Conservation (phyloP, 148 eudicot genomes). For the Heliamphora exappendiculata region DNA sequence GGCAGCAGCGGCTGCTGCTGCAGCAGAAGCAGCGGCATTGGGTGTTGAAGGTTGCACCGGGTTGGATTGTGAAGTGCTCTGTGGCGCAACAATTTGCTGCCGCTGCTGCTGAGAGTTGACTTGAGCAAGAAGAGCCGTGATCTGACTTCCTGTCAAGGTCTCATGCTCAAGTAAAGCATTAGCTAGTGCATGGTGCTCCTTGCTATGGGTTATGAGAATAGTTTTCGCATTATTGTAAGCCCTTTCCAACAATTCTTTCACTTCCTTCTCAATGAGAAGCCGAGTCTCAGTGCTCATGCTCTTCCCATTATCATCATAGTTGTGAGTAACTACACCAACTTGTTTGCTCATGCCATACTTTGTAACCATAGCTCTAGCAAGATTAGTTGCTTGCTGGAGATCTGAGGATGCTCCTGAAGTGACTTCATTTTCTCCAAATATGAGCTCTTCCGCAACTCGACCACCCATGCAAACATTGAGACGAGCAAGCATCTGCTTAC, state of each 20-base stretch:
- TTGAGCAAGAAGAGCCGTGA: slow-evolving; percentile 56
- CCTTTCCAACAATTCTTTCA: slow-evolving; percentile 49
- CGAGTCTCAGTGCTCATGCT: slow-evolving; percentile 98
- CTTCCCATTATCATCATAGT: slow-evolving; percentile 89
- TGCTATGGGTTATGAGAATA: slow-evolving; percentile 62
- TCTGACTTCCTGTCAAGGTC: slow-evolving; percentile 74
- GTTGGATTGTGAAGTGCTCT: slow-evolving; percentile 35
- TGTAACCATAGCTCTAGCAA: slow-evolving; percentile 91
- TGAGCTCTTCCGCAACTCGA: slow-evolving; percentile 92
- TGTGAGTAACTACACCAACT: slow-evolving; percentile 83
- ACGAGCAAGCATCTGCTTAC: slow-evolving; percentile 92
- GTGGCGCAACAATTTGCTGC: slow-evolving; percentile 28
- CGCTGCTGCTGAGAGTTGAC: slow-evolving; percentile 38
- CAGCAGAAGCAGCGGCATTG: slow-evolving; percentile 57
- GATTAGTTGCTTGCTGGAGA: slow-evolving; percentile 71
- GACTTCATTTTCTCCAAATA: slow-evolving; percentile 93
- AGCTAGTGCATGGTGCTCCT: slow-evolving; percentile 89
- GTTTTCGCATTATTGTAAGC: slow-evolving; percentile 82
- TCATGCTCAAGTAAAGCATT: slow-evolving; percentile 75
- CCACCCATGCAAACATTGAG: slow-evolving; percentile 97
- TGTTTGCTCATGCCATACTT: slow-evolving; percentile 87
- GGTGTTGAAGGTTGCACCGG: slow-evolving; percentile 55
- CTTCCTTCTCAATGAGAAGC: slow-evolving; percentile 86
- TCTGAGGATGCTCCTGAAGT: slow-evolving; percentile 88
- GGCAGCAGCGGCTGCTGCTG: slow-evolving; percentile 61